Base-by-base conservation (phyloP, 495 filamentous ascomycete genomes). In the Neurospora sp. region DNA sequence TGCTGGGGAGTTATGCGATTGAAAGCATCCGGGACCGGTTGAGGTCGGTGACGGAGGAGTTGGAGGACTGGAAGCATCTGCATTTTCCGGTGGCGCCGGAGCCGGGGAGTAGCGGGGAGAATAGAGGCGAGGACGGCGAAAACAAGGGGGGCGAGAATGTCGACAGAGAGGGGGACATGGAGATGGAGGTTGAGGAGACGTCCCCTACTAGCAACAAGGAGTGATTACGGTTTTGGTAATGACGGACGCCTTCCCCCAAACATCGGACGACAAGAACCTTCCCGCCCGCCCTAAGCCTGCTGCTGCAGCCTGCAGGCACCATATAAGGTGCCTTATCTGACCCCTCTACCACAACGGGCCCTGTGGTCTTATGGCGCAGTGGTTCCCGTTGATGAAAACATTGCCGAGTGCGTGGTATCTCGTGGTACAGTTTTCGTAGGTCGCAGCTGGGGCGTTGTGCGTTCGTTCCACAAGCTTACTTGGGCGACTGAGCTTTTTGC, bases 21-120 rank as follows among this genome's bases (percentile, higher is more conserved):
- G 95, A 99, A 82, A 97, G 93, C 78, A 94, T 98, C 72, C 85
- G 96, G 31, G 96, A 99, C 82, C 85, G 95, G 39, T 78, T 99
- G 74, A 86, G 94, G 75, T 93, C 91, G 73, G 91, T 97, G 46
- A 98, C 93, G 53, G 96, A 99, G 81, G 96, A 99, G 85, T 90
- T 96, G 77, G 93, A 96, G 82, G 93, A 96, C 80, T 96, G 93
- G 93, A 93, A 93, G 75, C 88, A 93, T 79, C 81, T 96, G 11
- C 93, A 92, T 79, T 88, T 85, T 71, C 86, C 85, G 0, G 80
- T 81, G 22, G 78, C 83, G 3, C 77, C 83, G 5, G 78, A 82
- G 14, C 27, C 27, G 53, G 27, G 22, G 48, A 59, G 48, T 27
- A 59, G 48, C 11, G 48, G 48, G 6, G 53, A 65, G 31, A 65